These are phyloP conservation scores for Arthroderma sp. DNA, from an alignment of 2,329 filamentous ascomycete species.

Conservation along the genomic window DNA sequence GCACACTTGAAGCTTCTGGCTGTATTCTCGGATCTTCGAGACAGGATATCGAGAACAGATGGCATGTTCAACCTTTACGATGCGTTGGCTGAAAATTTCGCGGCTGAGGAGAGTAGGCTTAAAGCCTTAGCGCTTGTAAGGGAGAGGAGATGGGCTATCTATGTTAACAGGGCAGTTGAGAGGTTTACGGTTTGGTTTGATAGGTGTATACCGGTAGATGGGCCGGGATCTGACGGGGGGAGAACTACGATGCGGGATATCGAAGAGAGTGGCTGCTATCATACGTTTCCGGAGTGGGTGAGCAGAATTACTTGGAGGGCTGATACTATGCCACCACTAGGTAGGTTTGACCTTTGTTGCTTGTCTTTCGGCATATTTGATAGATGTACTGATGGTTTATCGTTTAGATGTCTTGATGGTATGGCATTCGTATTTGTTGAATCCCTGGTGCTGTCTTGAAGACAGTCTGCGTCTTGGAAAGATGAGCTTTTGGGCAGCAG, in stretches of 20 bases:
- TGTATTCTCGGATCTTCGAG: conserved; percentile 53
- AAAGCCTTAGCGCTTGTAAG: conserved; percentile 42
- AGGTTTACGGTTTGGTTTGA: conserved; percentile 57
- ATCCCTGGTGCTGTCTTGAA: conserved; percentile 60
- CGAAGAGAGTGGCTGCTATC: conserved; percentile 19
- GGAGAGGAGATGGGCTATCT: conserved; percentile 64
- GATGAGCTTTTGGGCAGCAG: conserved; percentile 45
- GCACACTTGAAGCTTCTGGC: conserved; percentile 62
- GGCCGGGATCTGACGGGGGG: conserved; percentile 4
- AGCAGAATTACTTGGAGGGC: conserved; percentile 25
- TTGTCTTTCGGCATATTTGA: neutral
- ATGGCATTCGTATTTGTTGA: conserved; percentile 68
- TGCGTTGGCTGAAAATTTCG: conserved; percentile 19
- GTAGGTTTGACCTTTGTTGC: conserved; percentile 28
- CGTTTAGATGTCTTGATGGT: conserved; percentile 60
- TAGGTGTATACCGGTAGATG: conserved; percentile 13
- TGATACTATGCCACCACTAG: conserved; percentile 44
- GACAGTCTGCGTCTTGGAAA: conserved; percentile 52
- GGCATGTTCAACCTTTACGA: conserved; percentile 54
- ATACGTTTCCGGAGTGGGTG: conserved; percentile 14
- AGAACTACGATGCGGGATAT: conserved; percentile 12
- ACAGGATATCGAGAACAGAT: conserved; percentile 52
- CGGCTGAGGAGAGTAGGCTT: conserved; percentile 25
- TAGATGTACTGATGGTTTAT: conserved; percentile 3
- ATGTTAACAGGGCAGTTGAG: conserved; percentile 53